Percentiles rank a stretch among this genome's conserved stretches.
phyloP scores from a whole-genome alignment of 2,329 filamentous ascomycete genomes.

The Apiospora arundinis region DNA sequence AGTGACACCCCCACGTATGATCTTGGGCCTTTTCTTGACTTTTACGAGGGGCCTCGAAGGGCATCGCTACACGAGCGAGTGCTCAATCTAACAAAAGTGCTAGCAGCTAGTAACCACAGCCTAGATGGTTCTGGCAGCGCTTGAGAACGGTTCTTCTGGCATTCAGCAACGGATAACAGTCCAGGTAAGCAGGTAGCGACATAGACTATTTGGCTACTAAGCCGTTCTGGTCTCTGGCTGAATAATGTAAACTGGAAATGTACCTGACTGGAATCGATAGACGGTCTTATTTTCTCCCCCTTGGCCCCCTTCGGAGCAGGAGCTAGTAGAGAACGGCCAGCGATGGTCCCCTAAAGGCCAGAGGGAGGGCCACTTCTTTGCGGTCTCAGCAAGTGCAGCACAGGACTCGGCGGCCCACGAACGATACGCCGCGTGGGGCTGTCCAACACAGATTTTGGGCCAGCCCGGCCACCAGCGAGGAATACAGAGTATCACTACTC shows the following conservation, averaged over 20 bases:
- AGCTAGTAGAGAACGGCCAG: neutral
- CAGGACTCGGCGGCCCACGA: slow-evolving; percentile 1
- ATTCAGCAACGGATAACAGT: neutral
- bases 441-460: slow-evolving; percentile 2
- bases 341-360: neutral
- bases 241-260: neutral
- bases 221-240: slow-evolving; percentile 6
- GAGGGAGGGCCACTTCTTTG: slow-evolving; percentile 1
- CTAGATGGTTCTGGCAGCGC: neutral
- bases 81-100: neutral
- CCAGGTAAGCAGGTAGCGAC: slow-evolving; percentile 6
- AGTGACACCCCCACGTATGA: slow-evolving; percentile 4
- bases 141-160: neutral
- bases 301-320: neutral
- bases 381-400: neutral
- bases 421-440: slow-evolving; percentile 11
- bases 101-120: neutral
- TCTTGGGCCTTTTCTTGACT: neutral
- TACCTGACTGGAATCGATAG: slow-evolving; percentile 13
- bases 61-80: neutral
- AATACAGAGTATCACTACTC: slow-evolving; percentile 2
- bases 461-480: neutral
- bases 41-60: neutral
- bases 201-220: neutral
- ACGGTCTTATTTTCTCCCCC: slow-evolving; percentile 14